Percentiles rank a stretch among this genome's conserved stretches.
Conservation (phyloP, 2,329 filamentous ascomycete genomes). For the Macrophomina phaseolina region DNA sequence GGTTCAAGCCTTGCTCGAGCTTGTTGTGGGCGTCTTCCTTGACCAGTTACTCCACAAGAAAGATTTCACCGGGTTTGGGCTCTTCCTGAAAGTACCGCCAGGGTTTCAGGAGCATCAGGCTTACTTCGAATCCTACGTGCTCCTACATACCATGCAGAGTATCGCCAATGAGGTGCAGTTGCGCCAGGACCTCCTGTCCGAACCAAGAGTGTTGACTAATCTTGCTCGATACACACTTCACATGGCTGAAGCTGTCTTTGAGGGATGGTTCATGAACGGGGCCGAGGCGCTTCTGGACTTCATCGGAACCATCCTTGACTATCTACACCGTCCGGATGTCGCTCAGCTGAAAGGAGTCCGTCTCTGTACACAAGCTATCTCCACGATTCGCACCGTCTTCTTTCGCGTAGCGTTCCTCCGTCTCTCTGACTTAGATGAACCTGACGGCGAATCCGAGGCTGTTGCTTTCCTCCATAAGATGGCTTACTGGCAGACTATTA, state of each 20-base stretch:
- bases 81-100: slow-evolving; percentile 87
- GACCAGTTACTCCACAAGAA: slow-evolving; percentile 86
- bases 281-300: slow-evolving; percentile 85
- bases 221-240: slow-evolving; percentile 80
- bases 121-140: slow-evolving; percentile 89
- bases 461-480: slow-evolving; percentile 81
- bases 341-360: slow-evolving; percentile 82
- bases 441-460: slow-evolving; percentile 66
- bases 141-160: slow-evolving; percentile 75
- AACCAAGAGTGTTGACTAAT: slow-evolving; percentile 86
- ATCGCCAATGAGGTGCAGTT: slow-evolving; percentile 73
- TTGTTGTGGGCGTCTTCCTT: slow-evolving; percentile 79
- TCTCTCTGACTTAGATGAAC: slow-evolving; percentile 81
- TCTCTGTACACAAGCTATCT: slow-evolving; percentile 85
- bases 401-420: slow-evolving; percentile 79
- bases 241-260: slow-evolving; percentile 87
- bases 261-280: slow-evolving; percentile 94
- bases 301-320: slow-evolving; percentile 82
- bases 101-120: slow-evolving; percentile 94
- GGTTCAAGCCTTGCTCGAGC: slow-evolving; percentile 76
- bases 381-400: slow-evolving; percentile 76
- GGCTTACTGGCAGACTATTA: slow-evolving; percentile 93
- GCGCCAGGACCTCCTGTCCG: slow-evolving; percentile 70
- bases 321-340: slow-evolving; percentile 84
- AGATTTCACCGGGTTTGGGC: slow-evolving; percentile 85